These are phyloP conservation scores for Glycine soja DNA, from an alignment of 306 rosid species.

Conservation along the genomic window DNA sequence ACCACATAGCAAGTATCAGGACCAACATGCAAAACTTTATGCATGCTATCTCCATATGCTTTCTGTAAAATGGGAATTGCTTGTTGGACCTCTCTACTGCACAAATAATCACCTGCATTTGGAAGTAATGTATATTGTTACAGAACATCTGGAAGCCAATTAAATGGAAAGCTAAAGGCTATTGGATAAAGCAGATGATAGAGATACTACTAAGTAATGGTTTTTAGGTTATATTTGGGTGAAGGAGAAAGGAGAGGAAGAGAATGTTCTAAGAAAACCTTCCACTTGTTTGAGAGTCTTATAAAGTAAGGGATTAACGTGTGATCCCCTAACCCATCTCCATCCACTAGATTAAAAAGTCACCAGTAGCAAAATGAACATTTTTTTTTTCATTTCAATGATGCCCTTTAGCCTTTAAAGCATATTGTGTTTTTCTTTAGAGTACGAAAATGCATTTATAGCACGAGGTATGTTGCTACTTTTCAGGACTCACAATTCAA, in stretches of 20 bases:
- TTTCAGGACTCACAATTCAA: too few relatives aligned
- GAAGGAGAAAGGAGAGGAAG: background rate
- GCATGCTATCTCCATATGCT: slow-evolving; percentile 74
- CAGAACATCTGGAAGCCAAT: slow-evolving; percentile 11
- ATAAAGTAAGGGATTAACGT: slow-evolving; percentile 3
- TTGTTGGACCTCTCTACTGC: slow-evolving; percentile 68
- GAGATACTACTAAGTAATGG: background rate
- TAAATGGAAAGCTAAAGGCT: slow-evolving; percentile 21
- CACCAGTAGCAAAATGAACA: too few relatives aligned
- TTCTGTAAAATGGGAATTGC: slow-evolving; percentile 64
- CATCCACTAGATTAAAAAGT: background rate
- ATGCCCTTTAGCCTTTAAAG: too few relatives aligned
- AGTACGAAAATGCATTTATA: too few relatives aligned
- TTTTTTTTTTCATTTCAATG: too few relatives aligned
- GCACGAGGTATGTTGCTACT: too few relatives aligned
- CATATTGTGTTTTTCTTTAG: too few relatives aligned
- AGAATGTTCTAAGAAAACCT: background rate
- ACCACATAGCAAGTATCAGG: slow-evolving; percentile 70
- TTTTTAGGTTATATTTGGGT: background rate
- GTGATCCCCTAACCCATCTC: slow-evolving; percentile 8
- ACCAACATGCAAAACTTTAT: slow-evolving; percentile 74
- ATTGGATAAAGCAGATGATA: background rate
- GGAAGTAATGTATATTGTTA: slow-evolving; percentile 29
- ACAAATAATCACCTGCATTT: slow-evolving; percentile 68
- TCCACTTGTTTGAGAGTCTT: background rate